Conservation (phyloP, 2,329 filamentous ascomycete species). For the Xylaria multiplex region DNA sequence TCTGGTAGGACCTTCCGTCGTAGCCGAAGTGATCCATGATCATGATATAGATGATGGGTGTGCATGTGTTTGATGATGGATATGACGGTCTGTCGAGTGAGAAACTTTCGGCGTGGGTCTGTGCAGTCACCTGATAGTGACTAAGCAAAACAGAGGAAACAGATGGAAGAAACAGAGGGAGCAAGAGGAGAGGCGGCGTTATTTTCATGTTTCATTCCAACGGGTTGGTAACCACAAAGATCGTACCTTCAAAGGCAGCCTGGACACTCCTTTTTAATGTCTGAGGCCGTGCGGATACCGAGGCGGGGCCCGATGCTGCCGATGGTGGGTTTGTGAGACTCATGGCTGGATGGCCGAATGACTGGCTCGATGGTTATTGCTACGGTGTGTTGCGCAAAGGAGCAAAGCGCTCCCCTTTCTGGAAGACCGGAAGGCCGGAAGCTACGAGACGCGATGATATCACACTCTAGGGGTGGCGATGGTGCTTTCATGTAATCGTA, state of each 20-base stretch:
- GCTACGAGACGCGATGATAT: slow-evolving; percentile 14
- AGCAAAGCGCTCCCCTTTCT: neutral
- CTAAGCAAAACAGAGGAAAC: slow-evolving; percentile 14
- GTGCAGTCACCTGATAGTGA: too few species aligned
- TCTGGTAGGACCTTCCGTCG: slow-evolving; percentile 5
- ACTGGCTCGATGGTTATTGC: slow-evolving; percentile 1
- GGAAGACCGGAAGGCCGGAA: slow-evolving; percentile 15
- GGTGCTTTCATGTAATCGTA: neutral
- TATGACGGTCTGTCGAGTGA: neutral
- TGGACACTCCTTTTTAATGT: slow-evolving; percentile 68
- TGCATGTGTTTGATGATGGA: neutral
- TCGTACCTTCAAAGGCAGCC: slow-evolving; percentile 68
- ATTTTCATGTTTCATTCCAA: neutral
- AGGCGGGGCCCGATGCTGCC: slow-evolving; percentile 60
- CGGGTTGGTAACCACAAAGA: slow-evolving; percentile 8
- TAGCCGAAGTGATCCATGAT: neutral
- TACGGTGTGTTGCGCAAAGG: slow-evolving; percentile 22
- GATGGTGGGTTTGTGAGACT: slow-evolving; percentile 65
- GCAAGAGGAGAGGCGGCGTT: slow-evolving; percentile 22
- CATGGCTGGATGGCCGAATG: slow-evolving; percentile 51
- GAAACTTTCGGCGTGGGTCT: neutral
- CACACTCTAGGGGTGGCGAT: neutral
- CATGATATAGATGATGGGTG: neutral
- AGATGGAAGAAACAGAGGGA: slow-evolving; percentile 11
- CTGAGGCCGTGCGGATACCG: slow-evolving; percentile 57